These are phyloP conservation scores for Teratosphaeria epicoccoides DNA, from an alignment of 2,329 filamentous ascomycete species.

Conservation along the genomic window DNA sequence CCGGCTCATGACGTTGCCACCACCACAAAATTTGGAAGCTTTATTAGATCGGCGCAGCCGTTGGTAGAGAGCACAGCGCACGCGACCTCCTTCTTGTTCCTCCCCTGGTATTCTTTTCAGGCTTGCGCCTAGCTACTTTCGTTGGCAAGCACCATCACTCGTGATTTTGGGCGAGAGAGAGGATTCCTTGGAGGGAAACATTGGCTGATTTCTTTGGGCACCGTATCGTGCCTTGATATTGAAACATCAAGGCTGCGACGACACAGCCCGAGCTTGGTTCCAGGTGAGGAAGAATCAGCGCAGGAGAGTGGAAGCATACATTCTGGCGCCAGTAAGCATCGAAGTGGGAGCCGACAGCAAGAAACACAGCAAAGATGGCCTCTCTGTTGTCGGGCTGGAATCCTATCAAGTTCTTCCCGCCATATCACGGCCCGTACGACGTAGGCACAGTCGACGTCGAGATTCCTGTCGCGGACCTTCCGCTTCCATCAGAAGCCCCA, in stretches of 20 bases:
- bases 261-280: background rate
- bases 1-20: background rate
- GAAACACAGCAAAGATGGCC: constrained; percentile 20
- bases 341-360: background rate
- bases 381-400: constrained; percentile 42
- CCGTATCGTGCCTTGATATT: too few species aligned
- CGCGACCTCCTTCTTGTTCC: background rate
- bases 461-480: constrained; percentile 52
- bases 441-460: constrained; percentile 75
- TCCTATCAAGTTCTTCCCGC: constrained; percentile 61
- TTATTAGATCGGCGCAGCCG: background rate
- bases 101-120: background rate
- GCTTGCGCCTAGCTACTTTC: background rate
- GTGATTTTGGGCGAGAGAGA: background rate
- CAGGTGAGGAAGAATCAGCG: background rate
- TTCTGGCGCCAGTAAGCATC: background rate
- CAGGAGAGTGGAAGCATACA: background rate
- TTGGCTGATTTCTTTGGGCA: too few species aligned
- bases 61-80: background rate
- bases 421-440: constrained; percentile 65
- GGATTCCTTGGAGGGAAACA: background rate
- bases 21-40: background rate
- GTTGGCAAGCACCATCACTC: background rate
- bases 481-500: constrained; percentile 45
- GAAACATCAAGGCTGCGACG: background rate